Base-by-base conservation (phyloP, 2,329 filamentous ascomycete genomes). In the Triangularia setosa region DNA sequence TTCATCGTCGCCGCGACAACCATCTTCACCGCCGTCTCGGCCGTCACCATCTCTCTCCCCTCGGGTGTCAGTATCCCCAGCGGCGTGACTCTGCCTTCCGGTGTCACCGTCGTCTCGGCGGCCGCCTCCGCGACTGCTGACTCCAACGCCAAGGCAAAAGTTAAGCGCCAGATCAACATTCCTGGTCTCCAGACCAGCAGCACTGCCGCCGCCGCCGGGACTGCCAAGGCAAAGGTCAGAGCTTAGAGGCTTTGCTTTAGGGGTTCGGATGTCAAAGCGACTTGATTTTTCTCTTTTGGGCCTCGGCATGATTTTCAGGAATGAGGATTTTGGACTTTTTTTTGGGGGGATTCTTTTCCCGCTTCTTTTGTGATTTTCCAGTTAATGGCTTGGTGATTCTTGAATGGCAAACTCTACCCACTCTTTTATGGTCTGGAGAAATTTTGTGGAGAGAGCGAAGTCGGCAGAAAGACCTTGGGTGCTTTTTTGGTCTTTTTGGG, bases 41-140 rank as follows among this genome's bases (percentile, higher is more conserved):
- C 66, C 53, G 63, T 70, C 62, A 71, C 70, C 62, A 66, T 72
- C 66, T 65, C 69, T 1, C 63, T 72, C 5, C 67, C 70, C 21
- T 71, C 69, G 1, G 70, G 70, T 3, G 67, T 67, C 54, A 64
- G 68, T 6, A 61, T 72, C 59, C 69, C 70, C 25, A 63, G 64
- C 2, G 68, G 69, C 21, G 61, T 70, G 25, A 63, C 67, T 12
- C 62, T 72, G 3, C 69, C 70, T 8, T 66, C 67, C n/a, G 69
- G 69, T 21, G 67, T 72, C 4, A 68, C 65, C 27, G 64, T 71
- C 40, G 68, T 68, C n/a, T 60, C 66, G 1, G 64, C 69, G 28
- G 53, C 33, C 25, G 54, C 66, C 27, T 35, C 48, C 14, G 54
- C 67, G 4, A 64, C 65, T 11, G 63, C 65, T 53, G 61, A 60